Conservation (phyloP, 495 filamentous ascomycete species). For the Hypoxylon cercidicola region DNA sequence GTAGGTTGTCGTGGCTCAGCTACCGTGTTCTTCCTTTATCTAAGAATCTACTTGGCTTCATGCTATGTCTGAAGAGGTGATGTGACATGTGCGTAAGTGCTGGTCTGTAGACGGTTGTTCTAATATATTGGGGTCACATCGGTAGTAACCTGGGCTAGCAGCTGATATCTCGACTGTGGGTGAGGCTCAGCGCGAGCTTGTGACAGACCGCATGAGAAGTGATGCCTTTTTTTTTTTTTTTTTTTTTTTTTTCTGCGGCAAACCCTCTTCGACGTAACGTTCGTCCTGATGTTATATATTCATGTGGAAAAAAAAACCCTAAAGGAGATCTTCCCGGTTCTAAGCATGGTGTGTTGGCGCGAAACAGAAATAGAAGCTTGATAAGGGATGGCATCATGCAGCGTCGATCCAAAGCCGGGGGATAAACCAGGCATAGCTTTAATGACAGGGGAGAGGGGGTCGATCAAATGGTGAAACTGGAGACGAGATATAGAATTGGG, state of each 20-base stretch:
- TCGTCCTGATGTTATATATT: background rate
- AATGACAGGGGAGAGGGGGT: slow-evolving; percentile 9
- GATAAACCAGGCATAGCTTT: slow-evolving; percentile 12
- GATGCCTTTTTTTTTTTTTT: no score
- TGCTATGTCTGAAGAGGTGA: no score
- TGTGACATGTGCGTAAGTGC: no score
- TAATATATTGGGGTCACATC: no score
- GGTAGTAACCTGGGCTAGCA: no score
- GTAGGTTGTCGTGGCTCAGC: background rate
- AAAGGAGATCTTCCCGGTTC: slow-evolving; percentile 3
- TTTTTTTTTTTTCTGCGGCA: background rate
- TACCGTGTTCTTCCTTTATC: background rate
- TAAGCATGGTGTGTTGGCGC: slow-evolving; percentile 19
- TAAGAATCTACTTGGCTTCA: no score
- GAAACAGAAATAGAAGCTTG: slow-evolving; percentile 33
- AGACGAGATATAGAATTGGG: slow-evolving; percentile 6
- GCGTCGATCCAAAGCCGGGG: slow-evolving; percentile 32
- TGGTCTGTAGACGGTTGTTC: no score
- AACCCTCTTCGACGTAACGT: background rate
- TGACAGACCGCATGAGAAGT: no score
- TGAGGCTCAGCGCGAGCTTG: background rate
- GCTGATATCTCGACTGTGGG: background rate
- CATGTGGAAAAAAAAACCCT: slow-evolving; percentile 5
- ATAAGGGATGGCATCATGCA: slow-evolving; percentile 34
- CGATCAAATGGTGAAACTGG: slow-evolving; percentile 25